A percentile compares a stretch with the other conserved stretches of the same genome.
Evolutionary conservation across 2,329 filamentous ascomycete species (phyloP).

Genomic region (Verticillium alfalfae): DNA sequence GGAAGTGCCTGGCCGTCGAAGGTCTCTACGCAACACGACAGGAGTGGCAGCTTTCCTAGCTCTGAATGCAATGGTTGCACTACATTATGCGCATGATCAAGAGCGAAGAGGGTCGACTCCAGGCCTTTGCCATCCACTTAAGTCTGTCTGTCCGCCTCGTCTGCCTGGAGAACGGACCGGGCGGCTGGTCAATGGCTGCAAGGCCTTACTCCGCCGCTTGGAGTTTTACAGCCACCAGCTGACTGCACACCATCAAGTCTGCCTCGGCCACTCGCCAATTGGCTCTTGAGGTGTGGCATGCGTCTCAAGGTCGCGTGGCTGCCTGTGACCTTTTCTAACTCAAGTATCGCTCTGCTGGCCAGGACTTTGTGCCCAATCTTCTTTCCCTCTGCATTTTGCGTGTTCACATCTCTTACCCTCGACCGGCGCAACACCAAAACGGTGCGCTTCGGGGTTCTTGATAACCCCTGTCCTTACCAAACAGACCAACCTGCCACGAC

Average conservation of each 20-base stretch:
- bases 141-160: neutral
- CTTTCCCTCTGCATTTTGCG: neutral
- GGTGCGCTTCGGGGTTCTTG: neutral
- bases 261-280: constrained; percentile 6
- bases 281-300: neutral
- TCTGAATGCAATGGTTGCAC: neutral
- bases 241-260: constrained; percentile 8
- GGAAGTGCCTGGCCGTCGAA: neutral
- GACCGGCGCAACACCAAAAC: neutral
- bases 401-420: neutral
- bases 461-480: neutral
- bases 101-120: neutral
- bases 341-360: neutral
- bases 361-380: constrained; percentile 15
- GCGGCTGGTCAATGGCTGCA: neutral
- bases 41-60: neutral
- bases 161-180: neutral
- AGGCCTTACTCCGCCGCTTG: neutral
- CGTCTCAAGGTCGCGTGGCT: constrained; percentile 7
- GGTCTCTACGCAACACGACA: neutral
- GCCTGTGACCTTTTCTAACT: constrained; percentile 6
- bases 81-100: neutral
- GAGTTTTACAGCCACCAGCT: neutral
- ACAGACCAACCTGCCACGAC: neutral
- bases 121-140: neutral